Percentiles rank a stretch among this genome's conserved stretches.
These are phyloP conservation scores for Skeletonema grethae DNA, from an alignment of 108 stramenopile genomes.

Conservation along the genomic window DNA sequence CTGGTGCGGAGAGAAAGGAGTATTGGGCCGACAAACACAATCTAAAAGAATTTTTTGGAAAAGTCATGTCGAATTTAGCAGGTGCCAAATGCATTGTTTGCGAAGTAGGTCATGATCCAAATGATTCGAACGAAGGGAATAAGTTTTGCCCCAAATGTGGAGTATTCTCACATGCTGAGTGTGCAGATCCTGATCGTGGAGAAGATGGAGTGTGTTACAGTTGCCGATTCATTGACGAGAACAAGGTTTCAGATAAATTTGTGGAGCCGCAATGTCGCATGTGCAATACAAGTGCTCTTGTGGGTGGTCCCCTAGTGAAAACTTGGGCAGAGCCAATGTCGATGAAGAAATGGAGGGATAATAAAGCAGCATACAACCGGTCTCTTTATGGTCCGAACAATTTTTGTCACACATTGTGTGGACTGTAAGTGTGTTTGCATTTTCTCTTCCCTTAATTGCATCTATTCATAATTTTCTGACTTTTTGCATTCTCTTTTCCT, in stretches of 20 bases:
- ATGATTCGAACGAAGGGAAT: constrained; percentile 41
- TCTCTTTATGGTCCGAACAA: constrained; percentile 59
- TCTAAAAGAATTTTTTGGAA: constrained; percentile 54
- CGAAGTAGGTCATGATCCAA: constrained; percentile 30
- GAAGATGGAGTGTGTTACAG: constrained; percentile 42
- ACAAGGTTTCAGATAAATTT: constrained; percentile 33
- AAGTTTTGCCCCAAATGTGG: constrained; percentile 59
- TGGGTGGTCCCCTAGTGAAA: constrained; percentile 54
- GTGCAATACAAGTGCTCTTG: constrained; percentile 53
- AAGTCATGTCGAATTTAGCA: constrained; percentile 48
- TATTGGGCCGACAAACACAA: constrained; percentile 59
- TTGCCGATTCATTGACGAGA: constrained; percentile 51
- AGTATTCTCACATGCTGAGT: constrained; percentile 56
- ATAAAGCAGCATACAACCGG: constrained; percentile 45
- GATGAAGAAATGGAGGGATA: constrained; percentile 61
- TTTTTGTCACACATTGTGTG: constrained; percentile 75
- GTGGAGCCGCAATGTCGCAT: constrained; percentile 64
- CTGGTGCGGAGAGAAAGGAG: constrained; percentile 54
- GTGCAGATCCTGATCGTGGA: constrained; percentile 44
- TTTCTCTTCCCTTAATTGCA: neutral
- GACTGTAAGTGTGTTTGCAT: constrained; percentile 61
- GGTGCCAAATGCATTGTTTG: constrained; percentile 77
- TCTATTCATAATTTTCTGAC: constrained; percentile 7
- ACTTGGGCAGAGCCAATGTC: constrained; percentile 54
- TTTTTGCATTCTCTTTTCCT: constrained; percentile 15